Evolutionary conservation across 163 green algal species (phyloP).

Genomic region (Botryococcus braunii): DNA sequence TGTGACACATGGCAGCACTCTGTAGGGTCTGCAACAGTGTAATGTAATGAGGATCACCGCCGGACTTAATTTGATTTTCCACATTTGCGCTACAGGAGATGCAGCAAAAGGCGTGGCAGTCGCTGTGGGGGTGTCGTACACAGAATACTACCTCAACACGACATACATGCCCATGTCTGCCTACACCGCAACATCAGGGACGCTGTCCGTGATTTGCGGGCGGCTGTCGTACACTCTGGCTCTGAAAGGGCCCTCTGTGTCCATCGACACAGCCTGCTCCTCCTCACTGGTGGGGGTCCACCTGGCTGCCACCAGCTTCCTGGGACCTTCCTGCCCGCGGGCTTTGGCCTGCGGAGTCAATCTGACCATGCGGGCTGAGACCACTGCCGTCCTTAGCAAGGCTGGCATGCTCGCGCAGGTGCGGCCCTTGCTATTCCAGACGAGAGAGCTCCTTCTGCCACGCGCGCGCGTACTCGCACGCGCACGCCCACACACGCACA

Average conservation of each 20-base stretch:
- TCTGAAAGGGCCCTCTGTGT: conserved; percentile 54
- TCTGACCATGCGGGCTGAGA: conserved; percentile 29
- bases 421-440: neutral
- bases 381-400: conserved; percentile 29
- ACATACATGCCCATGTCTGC: conserved; percentile 18
- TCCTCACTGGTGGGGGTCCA: conserved; percentile 57
- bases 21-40: too few species aligned
- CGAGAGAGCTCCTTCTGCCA: too few species aligned
- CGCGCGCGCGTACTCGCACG: neutral
- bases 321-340: conserved; percentile 18
- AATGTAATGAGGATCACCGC: too few species aligned
- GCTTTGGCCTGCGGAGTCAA: conserved; percentile 59
- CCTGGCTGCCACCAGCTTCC: conserved; percentile 27
- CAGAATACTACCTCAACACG: conserved; percentile 37
- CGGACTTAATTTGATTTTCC: too few species aligned
- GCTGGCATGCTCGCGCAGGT: conserved; percentile 57
- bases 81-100: neutral
- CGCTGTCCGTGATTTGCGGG: conserved; percentile 38
- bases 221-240: conserved; percentile 63
- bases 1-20: too few species aligned
- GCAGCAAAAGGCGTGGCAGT: conserved; percentile 19
- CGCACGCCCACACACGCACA: too few species aligned
- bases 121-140: conserved; percentile 37
- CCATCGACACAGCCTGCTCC: conserved; percentile 84
- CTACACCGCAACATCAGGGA: conserved; percentile 26